phyloP scores from a whole-genome alignment of 441 rosid species.

The Corymbia citriodora region DNA sequence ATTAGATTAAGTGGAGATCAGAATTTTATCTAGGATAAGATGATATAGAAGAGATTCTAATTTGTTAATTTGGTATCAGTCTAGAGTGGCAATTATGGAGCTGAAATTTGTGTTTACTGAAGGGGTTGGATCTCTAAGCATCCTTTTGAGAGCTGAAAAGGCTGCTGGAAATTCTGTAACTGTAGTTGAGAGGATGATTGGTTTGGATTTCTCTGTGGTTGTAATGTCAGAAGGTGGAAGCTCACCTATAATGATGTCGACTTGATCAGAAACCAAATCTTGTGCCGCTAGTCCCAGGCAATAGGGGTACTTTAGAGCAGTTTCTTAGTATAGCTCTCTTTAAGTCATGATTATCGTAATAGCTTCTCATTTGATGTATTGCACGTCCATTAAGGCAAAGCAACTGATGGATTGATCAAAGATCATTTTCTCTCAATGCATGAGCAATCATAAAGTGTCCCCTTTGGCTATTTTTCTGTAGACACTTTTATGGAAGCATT shows the following conservation, averaged over 20 bases:
- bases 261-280: background rate
- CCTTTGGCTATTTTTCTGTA: background rate
- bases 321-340: background rate
- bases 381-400: background rate
- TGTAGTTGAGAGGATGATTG: background rate
- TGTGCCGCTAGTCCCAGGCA: background rate
- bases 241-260: background rate
- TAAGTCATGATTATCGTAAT: background rate
- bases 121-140: background rate
- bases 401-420: background rate
- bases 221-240: background rate
- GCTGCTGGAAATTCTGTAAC: background rate
- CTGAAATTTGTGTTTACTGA: background rate
- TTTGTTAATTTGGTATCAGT: background rate
- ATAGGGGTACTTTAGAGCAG: background rate
- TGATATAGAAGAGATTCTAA: background rate
- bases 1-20: background rate
- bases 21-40: background rate
- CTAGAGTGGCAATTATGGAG: background rate
- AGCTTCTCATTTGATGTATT: background rate
- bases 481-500: background rate
- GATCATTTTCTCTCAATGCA: background rate
- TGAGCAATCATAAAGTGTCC: background rate
- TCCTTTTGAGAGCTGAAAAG: background rate
- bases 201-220: background rate